Evolutionary conservation across 2,329 filamentous ascomycete genomes (phyloP), one percentile per base, ranked within the genome.

Genomic region (Aspergillus sp.): DNA sequence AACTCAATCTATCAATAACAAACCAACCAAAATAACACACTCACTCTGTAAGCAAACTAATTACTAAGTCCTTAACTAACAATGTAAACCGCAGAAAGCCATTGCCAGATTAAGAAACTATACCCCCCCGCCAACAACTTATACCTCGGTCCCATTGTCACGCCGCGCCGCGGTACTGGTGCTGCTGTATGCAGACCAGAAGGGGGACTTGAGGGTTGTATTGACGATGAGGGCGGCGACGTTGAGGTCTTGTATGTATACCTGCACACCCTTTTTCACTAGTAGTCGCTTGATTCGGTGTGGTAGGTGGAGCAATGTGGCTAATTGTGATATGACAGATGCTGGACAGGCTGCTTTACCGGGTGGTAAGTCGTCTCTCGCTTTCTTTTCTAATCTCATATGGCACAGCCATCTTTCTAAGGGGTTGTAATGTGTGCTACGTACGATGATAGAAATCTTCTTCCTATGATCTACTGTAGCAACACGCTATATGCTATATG

Each of bases 301-400:
- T 19, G 2, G 21, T 30, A 21, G 15, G n/a, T 15, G 49, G 28
- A 36, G 9, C 21, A 12, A 4, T 10, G 25, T 55, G 21, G n/a
- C 48, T 61, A 28, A 51, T 55, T 12, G 23, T 8, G 25, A 39
- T 45, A 38, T 10, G 55, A 48, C 58, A 82, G 79, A 82, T 78
- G 91, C 90, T n/a, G 92, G 92, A 23, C 92, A 97, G 71, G 92
- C 91, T 21, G 92, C 92, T 36, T 87, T 97, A 57, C 92, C 92
- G 0, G 92, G 92, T 55, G 93, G 91, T 67, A 90, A 87, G 78
- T 88, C 2, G 23, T 15, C n/a, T 2, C 25, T 9, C 28, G 8
- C 32, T 45, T 12, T 17, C 23, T 8, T 50, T 2, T 10, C n/a
- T 28, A 2, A 8, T 5, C 12, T 7, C 15, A 9, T 3, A 30